phyloP scores from a whole-genome alignment of 2,329 filamentous ascomycete species.

The Dendrostoma leiphaemia region DNA sequence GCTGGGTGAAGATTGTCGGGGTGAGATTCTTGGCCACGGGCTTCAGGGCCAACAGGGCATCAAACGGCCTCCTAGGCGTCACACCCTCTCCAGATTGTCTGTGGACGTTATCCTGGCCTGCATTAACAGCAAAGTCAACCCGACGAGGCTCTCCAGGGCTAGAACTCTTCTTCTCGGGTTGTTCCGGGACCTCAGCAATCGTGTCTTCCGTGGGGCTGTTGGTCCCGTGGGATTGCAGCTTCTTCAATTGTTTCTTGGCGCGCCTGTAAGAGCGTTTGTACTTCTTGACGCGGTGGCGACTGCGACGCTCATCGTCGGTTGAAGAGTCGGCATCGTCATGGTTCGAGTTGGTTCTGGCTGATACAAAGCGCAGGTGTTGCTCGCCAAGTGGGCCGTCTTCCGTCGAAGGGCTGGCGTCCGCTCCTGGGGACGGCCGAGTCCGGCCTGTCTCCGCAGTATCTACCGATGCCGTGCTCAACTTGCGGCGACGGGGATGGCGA shows the following conservation, averaged over 20 bases:
- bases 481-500: slow-evolving; percentile 67
- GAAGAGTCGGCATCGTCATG: slow-evolving; percentile 39
- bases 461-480: slow-evolving; percentile 71
- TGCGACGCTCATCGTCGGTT: slow-evolving; percentile 42
- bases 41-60: slow-evolving; percentile 56
- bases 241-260: slow-evolving; percentile 43
- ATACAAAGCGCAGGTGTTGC: slow-evolving; percentile 31
- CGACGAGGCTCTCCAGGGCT: slow-evolving; percentile 46
- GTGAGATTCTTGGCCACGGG: slow-evolving; percentile 66
- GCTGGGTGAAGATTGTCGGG: slow-evolving; percentile 65
- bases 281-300: slow-evolving; percentile 30
- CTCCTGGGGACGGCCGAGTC: slow-evolving; percentile 42
- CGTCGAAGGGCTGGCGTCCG: slow-evolving; percentile 29
- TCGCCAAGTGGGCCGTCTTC: slow-evolving; percentile 40
- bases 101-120: background rate
- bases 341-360: slow-evolving; percentile 34
- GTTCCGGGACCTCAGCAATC: slow-evolving; percentile 29
- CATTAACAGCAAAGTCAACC: slow-evolving; percentile 54
- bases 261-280: slow-evolving; percentile 37
- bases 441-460: slow-evolving; percentile 46
- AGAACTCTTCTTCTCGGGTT: slow-evolving; percentile 18
- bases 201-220: slow-evolving; percentile 30
- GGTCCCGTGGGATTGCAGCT: slow-evolving; percentile 32
- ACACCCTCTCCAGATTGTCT: slow-evolving; percentile 2
- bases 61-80: slow-evolving; percentile 46